Evolutionary conservation across 2,329 filamentous ascomycete genomes (phyloP).

Genomic region (Alternaria sp.): DNA sequence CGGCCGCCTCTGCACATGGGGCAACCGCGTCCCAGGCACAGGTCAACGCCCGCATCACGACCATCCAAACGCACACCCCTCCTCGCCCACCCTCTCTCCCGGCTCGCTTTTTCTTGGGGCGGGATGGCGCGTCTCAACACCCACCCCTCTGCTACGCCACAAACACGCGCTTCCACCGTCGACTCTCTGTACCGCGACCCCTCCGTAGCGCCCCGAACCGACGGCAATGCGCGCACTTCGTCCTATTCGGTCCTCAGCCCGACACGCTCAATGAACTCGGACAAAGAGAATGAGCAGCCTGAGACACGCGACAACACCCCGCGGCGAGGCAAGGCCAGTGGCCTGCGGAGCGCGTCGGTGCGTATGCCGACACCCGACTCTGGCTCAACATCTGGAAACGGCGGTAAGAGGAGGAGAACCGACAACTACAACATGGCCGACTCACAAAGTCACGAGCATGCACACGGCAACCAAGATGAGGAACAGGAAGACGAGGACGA

Average conservation of each 20-base stretch:
- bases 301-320: slow-evolving; percentile 41
- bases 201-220: slow-evolving; percentile 34
- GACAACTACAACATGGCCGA: slow-evolving; percentile 40
- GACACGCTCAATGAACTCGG: slow-evolving; percentile 45
- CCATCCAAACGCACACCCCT: neutral
- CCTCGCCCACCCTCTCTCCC: neutral
- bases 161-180: slow-evolving; percentile 40
- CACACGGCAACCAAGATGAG: slow-evolving; percentile 24
- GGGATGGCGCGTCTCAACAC: slow-evolving; percentile 51
- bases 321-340: slow-evolving; percentile 54
- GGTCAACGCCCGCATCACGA: slow-evolving; percentile 6
- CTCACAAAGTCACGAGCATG: slow-evolving; percentile 17
- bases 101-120: neutral
- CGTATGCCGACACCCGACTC: slow-evolving; percentile 53
- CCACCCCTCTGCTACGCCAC: slow-evolving; percentile 40
- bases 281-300: slow-evolving; percentile 56
- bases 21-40: slow-evolving; percentile 20
- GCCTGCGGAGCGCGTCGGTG: slow-evolving; percentile 42
- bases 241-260: slow-evolving; percentile 47
- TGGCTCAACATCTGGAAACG: slow-evolving; percentile 40
- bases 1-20: slow-evolving; percentile 12
- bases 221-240: slow-evolving; percentile 30
- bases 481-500: slow-evolving; percentile 29
- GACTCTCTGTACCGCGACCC: slow-evolving; percentile 51
- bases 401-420: slow-evolving; percentile 56